These are phyloP conservation scores for Artemisia tridentata DNA, from an alignment of 129 eudicot species.

Conservation along the genomic window DNA sequence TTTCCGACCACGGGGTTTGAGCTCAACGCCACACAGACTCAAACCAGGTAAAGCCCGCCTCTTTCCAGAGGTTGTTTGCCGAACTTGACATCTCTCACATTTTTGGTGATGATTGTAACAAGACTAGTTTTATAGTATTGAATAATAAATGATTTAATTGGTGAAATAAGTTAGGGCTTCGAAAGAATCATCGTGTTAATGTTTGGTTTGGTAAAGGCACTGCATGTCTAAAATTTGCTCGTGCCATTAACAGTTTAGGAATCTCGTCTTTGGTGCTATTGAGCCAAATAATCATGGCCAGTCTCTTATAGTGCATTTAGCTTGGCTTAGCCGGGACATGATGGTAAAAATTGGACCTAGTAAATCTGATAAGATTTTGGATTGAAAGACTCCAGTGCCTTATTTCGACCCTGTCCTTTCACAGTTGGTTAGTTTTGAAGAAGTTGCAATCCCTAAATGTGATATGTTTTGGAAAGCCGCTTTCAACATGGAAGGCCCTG, in stretches of 20 bases:
- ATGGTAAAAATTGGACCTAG: constrained; percentile 6
- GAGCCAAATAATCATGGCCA: neutral
- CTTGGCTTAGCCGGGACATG: neutral
- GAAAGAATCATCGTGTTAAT: neutral
- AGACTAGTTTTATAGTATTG: neutral
- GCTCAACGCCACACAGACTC: neutral
- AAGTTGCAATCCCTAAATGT: too few species aligned
- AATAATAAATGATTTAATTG: neutral
- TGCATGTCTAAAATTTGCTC: neutral
- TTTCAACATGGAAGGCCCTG: too few species aligned
- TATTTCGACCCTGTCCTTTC: too few species aligned
- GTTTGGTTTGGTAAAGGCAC: neutral
- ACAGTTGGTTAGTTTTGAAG: too few species aligned
- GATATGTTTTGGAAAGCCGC: too few species aligned
- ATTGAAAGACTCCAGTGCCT: too few species aligned
- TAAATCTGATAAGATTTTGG: neutral
- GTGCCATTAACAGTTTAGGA: neutral
- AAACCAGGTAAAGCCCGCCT: too few species aligned
- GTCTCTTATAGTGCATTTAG: neutral
- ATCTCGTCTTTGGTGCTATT: neutral
- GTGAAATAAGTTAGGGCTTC: neutral
- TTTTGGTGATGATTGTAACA: constrained; percentile 8
- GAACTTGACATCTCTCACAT: too few species aligned
- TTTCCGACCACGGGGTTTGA: too few species aligned
- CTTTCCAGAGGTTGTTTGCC: too few species aligned